phyloP scores from a whole-genome alignment of 1,284 basidiomycete genomes.

The Ganoderma boninense region DNA sequence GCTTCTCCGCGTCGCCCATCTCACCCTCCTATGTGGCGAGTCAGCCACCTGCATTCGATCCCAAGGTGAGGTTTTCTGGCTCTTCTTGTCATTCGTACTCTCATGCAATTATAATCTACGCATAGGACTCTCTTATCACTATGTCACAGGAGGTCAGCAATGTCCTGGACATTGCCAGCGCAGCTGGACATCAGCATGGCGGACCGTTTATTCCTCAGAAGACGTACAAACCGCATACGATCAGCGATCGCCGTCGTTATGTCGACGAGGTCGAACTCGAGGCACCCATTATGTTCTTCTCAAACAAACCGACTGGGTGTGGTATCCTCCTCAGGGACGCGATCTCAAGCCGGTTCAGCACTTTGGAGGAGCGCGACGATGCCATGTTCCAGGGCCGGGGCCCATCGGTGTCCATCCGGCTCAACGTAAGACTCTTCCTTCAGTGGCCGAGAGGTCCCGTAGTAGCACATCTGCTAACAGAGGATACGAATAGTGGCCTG shows the following conservation, averaged over 20 bases:
- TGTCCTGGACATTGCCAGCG: constrained; percentile 33
- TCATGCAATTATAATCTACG: not conserved
- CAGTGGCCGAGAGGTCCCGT: not conserved
- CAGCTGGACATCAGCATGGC: constrained; percentile 23
- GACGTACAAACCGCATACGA: constrained; percentile 77
- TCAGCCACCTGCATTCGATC: constrained; percentile 12
- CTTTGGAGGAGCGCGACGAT: constrained; percentile 61
- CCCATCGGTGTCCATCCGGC: constrained; percentile 78
- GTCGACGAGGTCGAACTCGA: constrained; percentile 72
- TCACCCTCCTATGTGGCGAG: constrained; percentile 11
- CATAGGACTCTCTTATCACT: not conserved
- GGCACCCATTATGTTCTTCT: constrained; percentile 67
- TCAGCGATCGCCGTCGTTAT: constrained; percentile 75
- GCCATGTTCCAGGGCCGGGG: constrained; percentile 72
- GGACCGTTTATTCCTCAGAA: constrained; percentile 59
- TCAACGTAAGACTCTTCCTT: constrained; percentile 57
- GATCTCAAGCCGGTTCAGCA: constrained; percentile 50
- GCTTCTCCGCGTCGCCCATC: constrained; percentile 20
- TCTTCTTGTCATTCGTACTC: not conserved
- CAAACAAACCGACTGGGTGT: constrained; percentile 55
- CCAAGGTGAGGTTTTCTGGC: not conserved
- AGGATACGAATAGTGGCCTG: constrained; percentile 66
- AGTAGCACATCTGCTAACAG: not conserved
- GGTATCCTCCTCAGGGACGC: constrained; percentile 68
- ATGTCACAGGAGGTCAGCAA: constrained; percentile 9